Evolutionary conservation across 805 yeast species (phyloP), one percentile per base, ranked within the genome.

Genomic region (Saccharomycopsis sp.): DNA sequence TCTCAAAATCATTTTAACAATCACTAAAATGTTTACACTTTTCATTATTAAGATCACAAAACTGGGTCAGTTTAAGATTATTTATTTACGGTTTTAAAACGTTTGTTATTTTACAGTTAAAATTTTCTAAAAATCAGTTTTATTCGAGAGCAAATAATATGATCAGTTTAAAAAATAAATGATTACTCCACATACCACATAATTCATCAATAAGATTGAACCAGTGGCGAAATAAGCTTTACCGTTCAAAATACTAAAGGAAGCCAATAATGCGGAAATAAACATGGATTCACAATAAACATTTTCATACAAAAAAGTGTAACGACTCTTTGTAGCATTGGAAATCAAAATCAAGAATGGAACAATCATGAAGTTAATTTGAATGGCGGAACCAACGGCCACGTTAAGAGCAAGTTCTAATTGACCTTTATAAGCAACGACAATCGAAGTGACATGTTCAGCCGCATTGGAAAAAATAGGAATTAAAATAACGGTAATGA

Each of bases 321-420:
- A 44, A 5, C 31, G 40, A 12, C 41, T 18, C 19, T 37, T 34
- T 10, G 45, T 41, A 12, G 42, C 41, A 5, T 27, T 17, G n/a
- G 48, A 45, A 29, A 44, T 32, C 31, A 44, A 32, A 17, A 44
- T 21, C 40, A 44, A 44, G 14, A 44, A 44, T 3, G 48, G 48
- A 14, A 37, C 45, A 37, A 44, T 33, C 9, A 44, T 41, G 26
- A 27, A 44, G 25, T 44, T 42, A 36, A 44, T 44, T 29, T 44
- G 48, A 23, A 44, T 42, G 9, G 48, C 48, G 19, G 48, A 44
- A 5, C 48, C 48, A 27, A 44, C 36, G 2, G 48, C 44, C 14
- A 44, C 37, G 25, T 40, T 44, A 42, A 44, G 18, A 4, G 48
- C 42, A 8, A 44, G 30, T 34, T 44, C 45, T 36, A 44, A 29